Base-by-base conservation (phyloP, 2,329 filamentous ascomycete genomes). In the Trichoderma sp. region DNA sequence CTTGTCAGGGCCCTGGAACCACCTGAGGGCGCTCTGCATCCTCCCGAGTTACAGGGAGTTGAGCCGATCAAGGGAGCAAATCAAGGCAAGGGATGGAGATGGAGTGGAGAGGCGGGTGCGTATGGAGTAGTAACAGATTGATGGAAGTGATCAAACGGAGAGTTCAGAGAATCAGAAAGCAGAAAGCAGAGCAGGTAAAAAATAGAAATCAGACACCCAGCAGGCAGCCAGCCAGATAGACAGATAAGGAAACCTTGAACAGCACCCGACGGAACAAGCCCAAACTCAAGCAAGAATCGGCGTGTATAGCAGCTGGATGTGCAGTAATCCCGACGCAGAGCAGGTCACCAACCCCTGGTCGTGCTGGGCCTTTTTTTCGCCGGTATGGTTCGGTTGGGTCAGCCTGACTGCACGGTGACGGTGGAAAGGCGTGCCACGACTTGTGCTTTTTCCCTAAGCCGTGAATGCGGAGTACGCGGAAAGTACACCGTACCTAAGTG, bases 1-100 rank as follows among this genome's bases (percentile, higher is more conserved):
- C 66, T 76, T 76, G 78, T 80, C 78, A 74, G 80, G 77, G 77
- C 77, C 81, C 77, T 82, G 80, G 76, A 81, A 79, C 82, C 81
- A 81, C 69, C 69, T 78, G 77, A 81, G 67, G 66, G 78, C 75
- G 75, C 74, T 79, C 64, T 76, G 77, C 79, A 79, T 79, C 56
- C 72, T 77, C 62, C 62, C 53, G 35, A 29, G 35, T 60, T 75
- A 53, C 53, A 56, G 60, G 60, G 29, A 63, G 60, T 14, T 14
- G 29, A 35, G 50, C 66, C 45, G 29, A 62, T 29, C 27, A 31
- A 31, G 27, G 27, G 29, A 31, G 59, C 27, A 31, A 31, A 62
- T 29, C 29, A 31, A 62, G 59, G 59, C 18, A 18, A 50, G 45
- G 45, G 16, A 33, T 9, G 18, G 16, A 14, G 29, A 33, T 14